Evolutionary conservation across 257 asterid species (phyloP), one percentile per base, ranked within the genome.

Genomic region (Fraxinus anomala): DNA sequence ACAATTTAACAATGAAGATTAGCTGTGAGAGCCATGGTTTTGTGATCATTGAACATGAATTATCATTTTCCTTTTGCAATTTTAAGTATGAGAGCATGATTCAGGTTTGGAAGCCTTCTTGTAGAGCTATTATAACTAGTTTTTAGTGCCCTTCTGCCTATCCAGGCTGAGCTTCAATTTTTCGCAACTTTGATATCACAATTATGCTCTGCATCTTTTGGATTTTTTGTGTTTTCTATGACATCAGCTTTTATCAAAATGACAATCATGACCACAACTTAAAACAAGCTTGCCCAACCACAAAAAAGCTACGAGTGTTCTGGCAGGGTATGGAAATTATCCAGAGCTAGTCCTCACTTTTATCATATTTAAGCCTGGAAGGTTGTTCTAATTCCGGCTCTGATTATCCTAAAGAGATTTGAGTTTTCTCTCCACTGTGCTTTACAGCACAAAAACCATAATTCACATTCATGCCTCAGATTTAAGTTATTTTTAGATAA

Each of bases 1-100:
- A 47, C 56, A 10, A 47, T 47, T 47, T 47, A 47, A 47, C 56
- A 47, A 47, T 47, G 56, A 56, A 24, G 24, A 72, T 30, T 24
- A 6, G 61, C 9, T 33, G 36, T 33, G 68, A 26, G 44, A 70
- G 24, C 65, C 72, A 68, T 77, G 47, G 37, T n/a, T 54, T 73
- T 4, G n/a, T 10, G 54, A 10, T 37, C 13, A 2, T 44, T 47
- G 56, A 47, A n/a, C n/a, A 12, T 13, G 56, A 47, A 44, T 44
- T 11, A 16, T 47, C n/a, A 47, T 47, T 47, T 13, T 16, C 56
- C 13, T 3, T 12, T 47, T 47, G 6, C 56, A 47, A 47, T 47
- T 12, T 47, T 14, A 47, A 47, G n/a, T 12, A 47, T 14, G 56
- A 47, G 56, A 47, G 17, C 17, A 12, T 47, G 14, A 13, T 47